phyloP scores from a whole-genome alignment of 345 rosid species.

The Eutrema yunnanense region DNA sequence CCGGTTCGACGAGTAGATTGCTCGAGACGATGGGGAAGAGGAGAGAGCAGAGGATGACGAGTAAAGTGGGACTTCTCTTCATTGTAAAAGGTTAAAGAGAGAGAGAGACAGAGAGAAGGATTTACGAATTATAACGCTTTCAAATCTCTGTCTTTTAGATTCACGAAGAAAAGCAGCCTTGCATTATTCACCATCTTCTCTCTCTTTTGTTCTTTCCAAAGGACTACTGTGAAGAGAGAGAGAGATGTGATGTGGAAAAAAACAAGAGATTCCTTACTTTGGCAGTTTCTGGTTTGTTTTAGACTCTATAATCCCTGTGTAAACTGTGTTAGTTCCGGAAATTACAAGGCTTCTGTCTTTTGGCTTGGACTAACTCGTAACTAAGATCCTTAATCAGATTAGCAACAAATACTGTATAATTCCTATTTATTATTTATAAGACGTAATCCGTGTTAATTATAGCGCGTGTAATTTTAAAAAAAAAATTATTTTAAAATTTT shows the following conservation, averaged over 20 bases:
- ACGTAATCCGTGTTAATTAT: no score
- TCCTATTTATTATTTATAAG: neutral
- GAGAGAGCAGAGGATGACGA: constrained; percentile 24
- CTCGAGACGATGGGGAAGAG: constrained; percentile 24
- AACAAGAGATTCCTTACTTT: constrained; percentile 28
- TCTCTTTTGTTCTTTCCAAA: constrained; percentile 22
- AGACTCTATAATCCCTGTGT: constrained; percentile 9
- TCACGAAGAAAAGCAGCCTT: constrained; percentile 20
- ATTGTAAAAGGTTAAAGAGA: constrained; percentile 12
- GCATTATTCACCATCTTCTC: constrained; percentile 28
- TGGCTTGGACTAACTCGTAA: neutral
- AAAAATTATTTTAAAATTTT: no score
- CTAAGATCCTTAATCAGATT: constrained; percentile 1
- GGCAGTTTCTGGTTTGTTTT: constrained; percentile 34
- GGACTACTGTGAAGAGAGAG: constrained; percentile 18
- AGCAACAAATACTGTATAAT: neutral
- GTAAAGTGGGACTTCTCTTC: constrained; percentile 4
- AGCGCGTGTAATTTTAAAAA: no score
- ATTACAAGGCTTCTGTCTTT: constrained; percentile 8
- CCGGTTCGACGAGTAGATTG: constrained; percentile 38
- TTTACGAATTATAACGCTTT: neutral
- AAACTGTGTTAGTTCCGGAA: constrained; percentile 13
- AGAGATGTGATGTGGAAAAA: constrained; percentile 10
- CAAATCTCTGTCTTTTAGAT: constrained; percentile 15
- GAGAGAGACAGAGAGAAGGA: neutral